A percentile compares a stretch with the other conserved stretches of the same genome.
phyloP scores from a whole-genome alignment of 1,139 yeast species.

The Saccharomyces hybrid region DNA sequence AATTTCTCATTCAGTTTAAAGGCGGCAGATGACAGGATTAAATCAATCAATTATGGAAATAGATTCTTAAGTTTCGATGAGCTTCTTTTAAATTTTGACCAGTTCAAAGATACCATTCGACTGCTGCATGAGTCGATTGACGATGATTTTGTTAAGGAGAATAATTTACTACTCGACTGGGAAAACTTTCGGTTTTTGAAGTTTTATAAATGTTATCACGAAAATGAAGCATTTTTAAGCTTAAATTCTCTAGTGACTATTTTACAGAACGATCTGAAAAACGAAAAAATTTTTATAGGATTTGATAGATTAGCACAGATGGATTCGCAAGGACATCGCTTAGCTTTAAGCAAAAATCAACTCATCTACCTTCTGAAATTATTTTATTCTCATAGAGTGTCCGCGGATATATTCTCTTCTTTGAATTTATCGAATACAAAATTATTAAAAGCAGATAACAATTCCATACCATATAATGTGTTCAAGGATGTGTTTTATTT shows the following conservation, averaged over 20 bases:
- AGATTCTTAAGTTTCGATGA: conserved; percentile 36
- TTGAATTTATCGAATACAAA: conserved; percentile 28
- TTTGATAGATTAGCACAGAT: conserved; percentile 25
- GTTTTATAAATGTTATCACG: conserved; percentile 23
- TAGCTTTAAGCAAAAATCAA: conserved; percentile 32
- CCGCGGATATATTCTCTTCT: conserved; percentile 32
- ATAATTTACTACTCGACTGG: conserved; percentile 33
- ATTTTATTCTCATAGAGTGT: conserved; percentile 34
- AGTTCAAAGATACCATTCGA: conserved; percentile 30
- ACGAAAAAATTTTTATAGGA: conserved; percentile 30
- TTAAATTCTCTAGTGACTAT: conserved; percentile 33
- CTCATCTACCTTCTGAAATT: conserved; percentile 28
- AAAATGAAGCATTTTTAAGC: conserved; percentile 21
- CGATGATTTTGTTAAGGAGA: conserved; percentile 25
- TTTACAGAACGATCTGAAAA: conserved; percentile 33
- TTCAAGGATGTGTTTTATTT: conserved; percentile 35
- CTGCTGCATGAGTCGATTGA: conserved; percentile 30
- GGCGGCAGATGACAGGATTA: conserved; percentile 31
- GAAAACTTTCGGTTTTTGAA: conserved; percentile 25
- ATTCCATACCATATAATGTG: conserved; percentile 32
- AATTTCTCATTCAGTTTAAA: conserved; percentile 4
- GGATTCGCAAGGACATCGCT: conserved; percentile 22
- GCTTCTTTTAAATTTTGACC: conserved; percentile 27
- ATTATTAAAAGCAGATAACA: conserved; percentile 27
- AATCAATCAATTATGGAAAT: conserved; percentile 36